These are phyloP conservation scores for Acer saccharum DNA, from an alignment of 345 rosid species.

Conservation along the genomic window DNA sequence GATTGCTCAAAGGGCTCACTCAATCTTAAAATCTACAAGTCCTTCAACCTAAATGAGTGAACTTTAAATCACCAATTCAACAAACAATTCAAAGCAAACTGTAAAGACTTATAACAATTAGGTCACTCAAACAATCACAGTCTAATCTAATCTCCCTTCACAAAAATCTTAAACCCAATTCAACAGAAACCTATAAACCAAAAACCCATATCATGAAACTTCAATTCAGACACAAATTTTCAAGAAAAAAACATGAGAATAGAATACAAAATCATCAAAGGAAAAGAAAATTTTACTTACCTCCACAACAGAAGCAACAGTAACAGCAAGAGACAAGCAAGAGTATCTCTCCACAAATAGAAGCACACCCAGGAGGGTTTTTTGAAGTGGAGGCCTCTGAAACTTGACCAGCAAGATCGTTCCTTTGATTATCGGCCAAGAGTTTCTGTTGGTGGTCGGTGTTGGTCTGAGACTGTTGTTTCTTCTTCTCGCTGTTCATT, in stretches of 20 bases:
- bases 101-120: neutral
- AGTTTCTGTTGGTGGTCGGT: slow-evolving; percentile 37
- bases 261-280: neutral
- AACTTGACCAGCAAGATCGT: neutral
- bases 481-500: slow-evolving; percentile 49
- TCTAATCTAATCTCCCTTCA: neutral
- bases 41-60: neutral
- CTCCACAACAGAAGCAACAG: slow-evolving; percentile 66
- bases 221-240: neutral
- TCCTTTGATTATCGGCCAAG: slow-evolving; percentile 24
- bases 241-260: neutral
- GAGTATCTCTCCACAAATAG: slow-evolving; percentile 35
- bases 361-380: slow-evolving; percentile 4
- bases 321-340: slow-evolving; percentile 51
- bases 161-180: too few relatives aligned
- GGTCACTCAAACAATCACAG: neutral
- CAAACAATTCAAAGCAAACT: neutral
- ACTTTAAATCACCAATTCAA: neutral
- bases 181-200: neutral
- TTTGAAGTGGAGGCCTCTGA: slow-evolving; percentile 11
- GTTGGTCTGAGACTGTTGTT: slow-evolving; percentile 21
- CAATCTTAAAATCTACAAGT: neutral
- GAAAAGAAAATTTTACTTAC: slow-evolving; percentile 19
- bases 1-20: neutral
- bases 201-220: neutral